Evolutionary conservation across 164 flowering plant genomes (phyloP), one percentile per base, ranked within the genome.

Genomic region (Kingdonia uniflora): DNA sequence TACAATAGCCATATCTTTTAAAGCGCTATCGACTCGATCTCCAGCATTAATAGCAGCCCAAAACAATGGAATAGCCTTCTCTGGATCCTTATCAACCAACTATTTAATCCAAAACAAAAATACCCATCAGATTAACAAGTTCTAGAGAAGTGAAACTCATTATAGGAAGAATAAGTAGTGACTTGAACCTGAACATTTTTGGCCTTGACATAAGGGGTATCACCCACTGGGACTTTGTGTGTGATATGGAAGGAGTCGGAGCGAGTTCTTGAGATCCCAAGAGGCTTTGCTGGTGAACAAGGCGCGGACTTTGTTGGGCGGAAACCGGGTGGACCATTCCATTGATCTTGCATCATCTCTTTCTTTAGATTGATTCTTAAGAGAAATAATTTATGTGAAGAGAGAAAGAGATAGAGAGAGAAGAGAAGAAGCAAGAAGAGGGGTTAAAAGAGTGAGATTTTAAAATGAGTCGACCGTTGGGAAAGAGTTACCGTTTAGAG

Each of bases 21-120:
- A 65, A 49, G 99, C 99, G 73, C 99, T 92, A 51, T 94, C 99
- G 20, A 94, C 96, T 74, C 99, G 72, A 60, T 94, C 99, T 49
- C 97, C 94, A 1, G 99, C 86, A 67, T 94, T 94, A 46, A 94
- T 94, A 33, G 99, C 99, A 19, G 96, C 90, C 99, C 99, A 94
- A 41, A 94, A 94, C 64, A 94, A 53, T 0, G 96, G 96, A 38
- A 94, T 94, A 11, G 99, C 89, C 66, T 65, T 87, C 51, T 89
- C 99, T 1, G 97, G 99, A 61, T 94, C 96, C 72, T 94, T 94
- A 14, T 89, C 99, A 52, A 94, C 92, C 75, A 94, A 70, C 97
- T 94, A 66, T 12, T 47, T 21, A 19, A 20, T 6, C 11, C 15
- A 55, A 29, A 29, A 49, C 47, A 67, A 21, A 11, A 49, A 39